Evolutionary conservation across 192 early-diverging fungal genomes (phyloP).

Genomic region (Bifiguratus adelaidae): DNA sequence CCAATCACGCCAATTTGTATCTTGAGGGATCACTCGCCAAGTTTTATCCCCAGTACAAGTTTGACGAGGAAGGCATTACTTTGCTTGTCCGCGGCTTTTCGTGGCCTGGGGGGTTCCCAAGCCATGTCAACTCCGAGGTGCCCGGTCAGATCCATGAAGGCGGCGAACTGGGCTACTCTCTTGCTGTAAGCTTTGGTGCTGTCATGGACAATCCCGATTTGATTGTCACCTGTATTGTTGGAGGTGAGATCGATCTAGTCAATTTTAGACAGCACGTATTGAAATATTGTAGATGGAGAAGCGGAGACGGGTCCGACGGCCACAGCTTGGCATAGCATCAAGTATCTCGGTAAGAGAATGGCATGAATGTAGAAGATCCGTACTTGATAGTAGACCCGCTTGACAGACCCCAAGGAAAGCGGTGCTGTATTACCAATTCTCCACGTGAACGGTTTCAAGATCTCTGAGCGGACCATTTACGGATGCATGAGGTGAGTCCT

Average conservation of each 20-base stretch:
- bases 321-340: slow-evolving; percentile 31
- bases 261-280: not conserved
- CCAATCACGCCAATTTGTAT: slow-evolving; percentile 25
- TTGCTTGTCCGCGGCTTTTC: slow-evolving; percentile 16
- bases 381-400: too few relatives aligned
- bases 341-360: too few relatives aligned
- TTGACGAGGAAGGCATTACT: slow-evolving; percentile 11
- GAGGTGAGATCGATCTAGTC: slow-evolving; percentile 11
- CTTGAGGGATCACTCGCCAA: slow-evolving; percentile 24
- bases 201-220: slow-evolving; percentile 32
- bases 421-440: slow-evolving; percentile 30
- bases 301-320: slow-evolving; percentile 29
- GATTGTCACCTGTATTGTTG: slow-evolving; percentile 34
- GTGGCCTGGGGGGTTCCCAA: slow-evolving; percentile 35
- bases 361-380: too few relatives aligned
- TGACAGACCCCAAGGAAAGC: slow-evolving; percentile 17
- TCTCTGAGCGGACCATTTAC: slow-evolving; percentile 25
- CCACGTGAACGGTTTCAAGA: slow-evolving; percentile 30
- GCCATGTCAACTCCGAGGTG: slow-evolving; percentile 25
- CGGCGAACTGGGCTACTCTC: slow-evolving; percentile 30
- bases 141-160: slow-evolving; percentile 34
- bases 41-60: slow-evolving; percentile 22
- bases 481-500: slow-evolving; percentile 27
- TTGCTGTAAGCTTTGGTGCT: slow-evolving; percentile 29
- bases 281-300: slow-evolving; percentile 20